Base-by-base conservation (phyloP, 495 filamentous ascomycete genomes). In the Amorphotheca resinae region DNA sequence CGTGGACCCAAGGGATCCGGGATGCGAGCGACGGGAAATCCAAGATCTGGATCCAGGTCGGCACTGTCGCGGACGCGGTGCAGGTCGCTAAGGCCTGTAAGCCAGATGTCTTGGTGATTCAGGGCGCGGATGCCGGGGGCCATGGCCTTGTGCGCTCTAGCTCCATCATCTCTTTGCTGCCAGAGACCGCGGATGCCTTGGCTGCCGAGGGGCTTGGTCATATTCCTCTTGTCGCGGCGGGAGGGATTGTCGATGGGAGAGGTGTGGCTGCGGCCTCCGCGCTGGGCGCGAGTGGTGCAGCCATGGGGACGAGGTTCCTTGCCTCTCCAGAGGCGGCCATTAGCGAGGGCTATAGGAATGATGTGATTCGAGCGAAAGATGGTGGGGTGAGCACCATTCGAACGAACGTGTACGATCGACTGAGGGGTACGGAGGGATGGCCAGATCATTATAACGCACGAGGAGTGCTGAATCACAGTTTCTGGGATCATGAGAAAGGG, bases 91-190 rank as follows among this genome's bases (percentile, higher is more conserved):
- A 61, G 18, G 52, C 44, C 14, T 37, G 52, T 1, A 41, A 46
- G 14, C 79, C 80, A 1, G 80, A 87, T 52, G 78, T 80, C 4
- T 50, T 89, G 0, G 79, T 87, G 1, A 65, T 84, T 2, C 84
- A 89, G 53, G 84, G 84, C 0, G 51, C 67, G 0, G 84, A 89
- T 49, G 74, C 84, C 0, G 84, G 81, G 2, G 81, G 81, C 0
- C 80, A 86, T 51, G 79, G 78, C 3, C 64, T 73, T 11, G 64
- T 57, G 4, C 55, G 59, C 0, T 72, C 72, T 3, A 64, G 77
- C 12, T 68, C 45, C 8, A 42, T 59, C 9, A 44, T 59, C 4
- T 33, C 51, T 1, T 28, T 59, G 1, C 22, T 59, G 9, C 54
- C 56, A 17, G 56, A 59, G 73, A 12, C 48, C 79, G 55, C 58